Conservation (phyloP, 1,139 yeast genomes). For the Protomyces inouyei region DNA sequence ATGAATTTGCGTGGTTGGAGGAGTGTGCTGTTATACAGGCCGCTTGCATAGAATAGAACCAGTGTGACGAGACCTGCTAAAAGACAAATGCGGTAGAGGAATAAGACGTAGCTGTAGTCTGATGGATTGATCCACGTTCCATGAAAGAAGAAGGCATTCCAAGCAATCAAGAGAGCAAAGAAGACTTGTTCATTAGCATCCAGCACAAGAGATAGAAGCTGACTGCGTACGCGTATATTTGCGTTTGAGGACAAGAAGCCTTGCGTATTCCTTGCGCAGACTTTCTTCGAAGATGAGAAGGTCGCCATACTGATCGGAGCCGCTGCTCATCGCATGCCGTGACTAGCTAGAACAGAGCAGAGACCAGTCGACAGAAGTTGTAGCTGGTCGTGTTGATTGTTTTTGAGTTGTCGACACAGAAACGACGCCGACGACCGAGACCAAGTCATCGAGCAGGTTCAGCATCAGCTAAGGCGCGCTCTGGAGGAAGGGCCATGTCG, state of each 20-base stretch:
- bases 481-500: background rate
- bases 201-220: background rate
- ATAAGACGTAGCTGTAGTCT: constrained; percentile 17
- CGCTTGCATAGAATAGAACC: constrained; percentile 25
- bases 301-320: constrained; percentile 17
- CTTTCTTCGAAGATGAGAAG: constrained; percentile 27
- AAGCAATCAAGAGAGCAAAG: constrained; percentile 13
- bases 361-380: too few relatives aligned
- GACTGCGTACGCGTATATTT: constrained; percentile 4
- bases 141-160: constrained; percentile 22
- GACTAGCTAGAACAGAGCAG: too few relatives aligned
- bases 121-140: constrained; percentile 5
- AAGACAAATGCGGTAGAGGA: constrained; percentile 20
- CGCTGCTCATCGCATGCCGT: background rate
- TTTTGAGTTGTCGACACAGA: background rate
- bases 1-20: constrained; percentile 25
- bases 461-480: too few relatives aligned
- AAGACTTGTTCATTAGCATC: constrained; percentile 5
- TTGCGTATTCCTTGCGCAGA: constrained; percentile 24
- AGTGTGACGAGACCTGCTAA: constrained; percentile 26
- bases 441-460: background rate
- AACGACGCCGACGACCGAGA: background rate
- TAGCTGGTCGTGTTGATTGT: background rate
- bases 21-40: constrained; percentile 23
- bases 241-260: constrained; percentile 12